These are phyloP conservation scores for Talaromyces marneffei DNA, from an alignment of 2,329 filamentous ascomycete genomes.

Conservation along the genomic window DNA sequence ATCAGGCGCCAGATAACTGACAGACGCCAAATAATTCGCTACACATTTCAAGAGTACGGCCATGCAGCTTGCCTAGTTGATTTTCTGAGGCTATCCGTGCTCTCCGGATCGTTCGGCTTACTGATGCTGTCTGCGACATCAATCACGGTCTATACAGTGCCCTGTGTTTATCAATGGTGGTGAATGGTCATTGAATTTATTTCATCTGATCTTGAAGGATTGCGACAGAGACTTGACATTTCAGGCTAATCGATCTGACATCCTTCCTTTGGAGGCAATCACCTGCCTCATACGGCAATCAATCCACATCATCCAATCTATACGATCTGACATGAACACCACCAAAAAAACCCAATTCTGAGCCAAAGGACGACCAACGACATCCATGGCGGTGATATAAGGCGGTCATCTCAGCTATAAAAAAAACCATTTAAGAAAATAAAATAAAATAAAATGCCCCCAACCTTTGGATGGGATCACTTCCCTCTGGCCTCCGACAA, in stretches of 20 bases:
- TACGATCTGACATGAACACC: not conserved
- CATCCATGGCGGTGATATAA: not conserved
- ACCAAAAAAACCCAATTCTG: not conserved
- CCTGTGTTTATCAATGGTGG: not conserved
- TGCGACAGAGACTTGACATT: not conserved
- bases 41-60: not conserved
- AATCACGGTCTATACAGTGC: not conserved
- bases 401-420: not conserved
- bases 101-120: not conserved
- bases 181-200: not conserved
- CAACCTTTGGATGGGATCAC: constrained; percentile 3
- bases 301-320: not conserved
- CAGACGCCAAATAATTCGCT: not conserved
- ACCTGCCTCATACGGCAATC: not conserved
- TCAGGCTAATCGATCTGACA: not conserved
- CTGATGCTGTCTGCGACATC: not conserved
- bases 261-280: not conserved
- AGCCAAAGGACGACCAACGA: not conserved
- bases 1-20: no score
- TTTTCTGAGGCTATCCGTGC: not conserved
- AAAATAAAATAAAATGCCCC: not conserved
- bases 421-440: not conserved
- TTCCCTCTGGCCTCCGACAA: not conserved
- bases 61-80: not conserved
- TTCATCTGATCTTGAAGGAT: not conserved